Evolutionary conservation across 148 eudicot genomes (phyloP).

Genomic region (Rhododendron simsii): DNA sequence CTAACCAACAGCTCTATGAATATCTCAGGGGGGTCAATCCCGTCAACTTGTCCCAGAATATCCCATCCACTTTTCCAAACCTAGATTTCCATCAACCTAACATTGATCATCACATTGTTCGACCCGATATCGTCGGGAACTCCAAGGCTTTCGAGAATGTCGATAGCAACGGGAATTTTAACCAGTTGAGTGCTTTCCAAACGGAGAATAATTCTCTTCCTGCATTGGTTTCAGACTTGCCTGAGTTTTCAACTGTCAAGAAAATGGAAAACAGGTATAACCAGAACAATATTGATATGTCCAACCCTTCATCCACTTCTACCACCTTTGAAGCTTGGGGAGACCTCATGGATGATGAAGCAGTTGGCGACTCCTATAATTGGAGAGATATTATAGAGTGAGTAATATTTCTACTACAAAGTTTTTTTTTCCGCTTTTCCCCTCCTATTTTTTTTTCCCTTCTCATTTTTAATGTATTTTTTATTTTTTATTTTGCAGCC

Average conservation of each 20-base stretch:
- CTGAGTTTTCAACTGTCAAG: slow-evolving; percentile 21
- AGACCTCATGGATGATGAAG: slow-evolving; percentile 37
- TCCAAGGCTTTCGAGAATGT: background rate
- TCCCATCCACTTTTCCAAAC: slow-evolving; percentile 7
- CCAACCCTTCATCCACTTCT: slow-evolving; percentile 25
- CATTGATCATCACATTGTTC: background rate
- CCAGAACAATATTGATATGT: slow-evolving; percentile 4
- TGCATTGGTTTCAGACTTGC: slow-evolving; percentile 26
- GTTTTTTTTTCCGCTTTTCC: background rate
- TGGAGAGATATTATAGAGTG: slow-evolving; percentile 53
- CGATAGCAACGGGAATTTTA: background rate
- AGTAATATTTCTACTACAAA: slow-evolving; percentile 3
- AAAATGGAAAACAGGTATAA: slow-evolving; percentile 15
- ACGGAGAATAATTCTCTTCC: slow-evolving; percentile 19
- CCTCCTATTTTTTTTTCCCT: background rate
- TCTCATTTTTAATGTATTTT: background rate
- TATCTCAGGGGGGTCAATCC: slow-evolving; percentile 12
- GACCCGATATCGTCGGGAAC: background rate
- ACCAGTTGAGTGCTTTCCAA: background rate
- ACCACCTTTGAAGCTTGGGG: slow-evolving; percentile 32
- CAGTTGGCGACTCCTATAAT: slow-evolving; percentile 27
- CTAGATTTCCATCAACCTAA: slow-evolving; percentile 1
- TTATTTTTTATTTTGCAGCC: slow-evolving; percentile 21
- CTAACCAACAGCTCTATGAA: slow-evolving; percentile 11
- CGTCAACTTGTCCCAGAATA: slow-evolving; percentile 10